phyloP scores from a whole-genome alignment of 176 grass and related monocot species.

The Musa beccarii region DNA sequence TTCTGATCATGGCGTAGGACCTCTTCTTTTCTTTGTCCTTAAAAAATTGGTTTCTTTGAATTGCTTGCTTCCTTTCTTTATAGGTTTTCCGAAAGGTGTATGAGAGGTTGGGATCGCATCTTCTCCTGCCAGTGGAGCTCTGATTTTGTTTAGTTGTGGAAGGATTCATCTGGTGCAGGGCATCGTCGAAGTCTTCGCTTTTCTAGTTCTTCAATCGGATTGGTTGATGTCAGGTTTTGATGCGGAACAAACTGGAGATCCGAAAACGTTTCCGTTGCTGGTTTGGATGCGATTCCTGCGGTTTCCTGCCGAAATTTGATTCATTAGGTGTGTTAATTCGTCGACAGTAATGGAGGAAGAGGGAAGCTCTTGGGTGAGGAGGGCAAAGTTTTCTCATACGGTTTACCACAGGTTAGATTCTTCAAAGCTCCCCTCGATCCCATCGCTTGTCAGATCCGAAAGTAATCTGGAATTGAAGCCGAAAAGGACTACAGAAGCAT shows the following conservation, averaged over 20 bases:
- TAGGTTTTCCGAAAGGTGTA: background rate
- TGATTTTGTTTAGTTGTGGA: background rate
- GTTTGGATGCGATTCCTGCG: background rate
- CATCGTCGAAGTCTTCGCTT: background rate
- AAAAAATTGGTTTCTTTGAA: background rate
- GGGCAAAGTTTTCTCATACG: slow-evolving; percentile 55
- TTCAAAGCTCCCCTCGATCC: slow-evolving; percentile 35
- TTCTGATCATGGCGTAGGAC: background rate
- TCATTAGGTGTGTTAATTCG: background rate
- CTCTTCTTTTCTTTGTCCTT: background rate
- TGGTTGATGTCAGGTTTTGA: background rate
- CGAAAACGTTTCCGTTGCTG: background rate
- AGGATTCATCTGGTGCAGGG: background rate
- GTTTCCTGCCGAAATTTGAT: background rate
- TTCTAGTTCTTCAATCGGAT: background rate
- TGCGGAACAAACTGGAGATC: background rate
- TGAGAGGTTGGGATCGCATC: background rate
- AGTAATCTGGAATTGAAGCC: slow-evolving; percentile 27
- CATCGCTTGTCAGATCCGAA: slow-evolving; percentile 42
- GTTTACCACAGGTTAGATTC: slow-evolving; percentile 38
- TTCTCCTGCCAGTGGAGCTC: background rate
- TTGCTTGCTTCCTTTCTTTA: background rate
- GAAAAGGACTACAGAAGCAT: slow-evolving; percentile 20
- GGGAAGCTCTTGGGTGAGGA: slow-evolving; percentile 63
- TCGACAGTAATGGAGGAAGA: slow-evolving; percentile 46